Conservation (phyloP, 768 basidiomycete genomes). For the Leccinellum albellum region DNA sequence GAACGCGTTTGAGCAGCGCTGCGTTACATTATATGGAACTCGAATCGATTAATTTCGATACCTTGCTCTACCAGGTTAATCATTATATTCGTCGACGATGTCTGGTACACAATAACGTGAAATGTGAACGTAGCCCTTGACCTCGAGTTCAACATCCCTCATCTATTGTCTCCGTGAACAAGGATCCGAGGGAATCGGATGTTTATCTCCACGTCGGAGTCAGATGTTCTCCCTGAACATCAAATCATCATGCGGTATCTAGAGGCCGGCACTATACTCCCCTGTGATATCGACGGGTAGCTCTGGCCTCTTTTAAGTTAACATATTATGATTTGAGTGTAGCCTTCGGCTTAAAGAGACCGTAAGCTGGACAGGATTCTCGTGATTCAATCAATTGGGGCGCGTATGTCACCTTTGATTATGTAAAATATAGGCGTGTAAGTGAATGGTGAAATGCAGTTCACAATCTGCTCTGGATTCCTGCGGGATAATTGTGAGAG, state of each 20-base stretch:
- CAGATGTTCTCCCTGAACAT: no score
- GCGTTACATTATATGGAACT: conserved; percentile 64
- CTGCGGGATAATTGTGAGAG: neutral
- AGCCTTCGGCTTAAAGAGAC: neutral
- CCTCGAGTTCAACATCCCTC: neutral
- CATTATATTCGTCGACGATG: neutral
- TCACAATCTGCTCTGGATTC: neutral
- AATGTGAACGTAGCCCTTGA: neutral
- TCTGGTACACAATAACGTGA: neutral
- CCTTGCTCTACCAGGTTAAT: neutral
- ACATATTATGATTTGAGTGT: no score
- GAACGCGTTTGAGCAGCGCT: conserved; percentile 86
- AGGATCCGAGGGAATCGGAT: neutral
- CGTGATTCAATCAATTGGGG: no score
- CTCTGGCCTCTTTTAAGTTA: no score
- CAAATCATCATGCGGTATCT: no score
- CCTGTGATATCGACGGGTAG: no score
- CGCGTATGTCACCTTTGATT: no score
- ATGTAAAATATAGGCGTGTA: neutral
- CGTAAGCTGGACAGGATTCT: neutral
- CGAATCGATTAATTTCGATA: conserved; percentile 21
- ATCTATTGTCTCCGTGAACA: neutral
- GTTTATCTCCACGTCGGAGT: neutral
- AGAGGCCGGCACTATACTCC: no score
- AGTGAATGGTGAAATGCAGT: neutral